Base-by-base conservation (phyloP, 352 stramenopile species). In the Pythium insidiosum region DNA sequence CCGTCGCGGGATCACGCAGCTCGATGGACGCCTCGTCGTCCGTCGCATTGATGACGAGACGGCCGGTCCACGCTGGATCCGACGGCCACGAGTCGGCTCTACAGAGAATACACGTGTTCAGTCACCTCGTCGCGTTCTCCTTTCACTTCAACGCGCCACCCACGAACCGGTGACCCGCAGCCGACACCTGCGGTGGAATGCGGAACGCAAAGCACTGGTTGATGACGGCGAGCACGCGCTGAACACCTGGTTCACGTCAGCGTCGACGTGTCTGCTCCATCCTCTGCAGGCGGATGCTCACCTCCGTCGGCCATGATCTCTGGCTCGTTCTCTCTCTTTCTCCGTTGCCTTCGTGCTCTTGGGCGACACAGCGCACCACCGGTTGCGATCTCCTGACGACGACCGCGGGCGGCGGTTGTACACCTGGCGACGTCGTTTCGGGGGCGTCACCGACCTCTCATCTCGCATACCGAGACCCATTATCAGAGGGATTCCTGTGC, bases 201-300 rank as follows among this genome's bases (percentile, higher is more conserved):
- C 76, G 66, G 49, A 86, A 86, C 15, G 70, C 70, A 58, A 86
- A 86, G 22, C 67, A 68, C 43, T 80, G 66, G 55, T 84, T 84
- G 58, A 86, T 82, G 28, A 72, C 69, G 16, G 65, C 66, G 20
- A 86, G 48, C 43, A 81, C 65, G 31, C 73, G 69, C 55, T 74
- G 54, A 33, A 85, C 60, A 57, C 66, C 65, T 76, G 38, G 23
- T 35, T 15, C 4, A 11, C 6, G 19, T 37, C 13, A 37, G 30
- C 30, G 6, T 16, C 6, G 13, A 37, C 12, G 12, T 6, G 12
- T 6, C 6, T 5, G 30, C 9, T 25, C 35, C 16, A 41, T 41
- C 18, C n/a, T n/a, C 22, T 6, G 15, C 3, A 6, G 9, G 16
- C 10, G 5, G 4, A 2, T 23, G 28, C 46, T 10, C 12, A 53